A percentile compares a stretch with the other conserved stretches of the same genome.
Evolutionary conservation across 1,284 basidiomycete species (phyloP).

Genomic region (Trichosporon coremiiforme): DNA sequence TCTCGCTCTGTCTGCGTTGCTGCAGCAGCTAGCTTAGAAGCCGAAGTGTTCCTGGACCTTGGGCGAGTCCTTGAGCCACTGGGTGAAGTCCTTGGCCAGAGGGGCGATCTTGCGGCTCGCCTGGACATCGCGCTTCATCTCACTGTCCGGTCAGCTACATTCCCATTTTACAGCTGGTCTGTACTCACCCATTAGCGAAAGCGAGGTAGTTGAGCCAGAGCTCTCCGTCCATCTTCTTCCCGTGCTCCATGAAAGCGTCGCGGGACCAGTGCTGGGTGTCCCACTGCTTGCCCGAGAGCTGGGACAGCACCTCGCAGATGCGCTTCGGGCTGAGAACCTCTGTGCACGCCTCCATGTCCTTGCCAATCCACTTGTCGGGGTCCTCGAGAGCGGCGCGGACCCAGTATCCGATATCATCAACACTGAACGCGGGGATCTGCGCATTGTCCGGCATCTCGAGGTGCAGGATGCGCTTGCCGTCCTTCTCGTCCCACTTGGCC

Average conservation of each 20-base stretch:
- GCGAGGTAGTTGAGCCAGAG: conserved; percentile 34
- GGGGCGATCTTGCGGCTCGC: conserved; percentile 23
- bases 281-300: conserved; percentile 22
- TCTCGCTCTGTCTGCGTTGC: too few species aligned
- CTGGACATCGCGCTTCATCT: conserved; percentile 23
- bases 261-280: conserved; percentile 18
- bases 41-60: conserved; percentile 15
- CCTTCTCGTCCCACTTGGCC: conserved; percentile 20
- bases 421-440: conserved; percentile 34
- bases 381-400: conserved; percentile 39
- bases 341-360: conserved; percentile 27
- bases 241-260: conserved; percentile 24
- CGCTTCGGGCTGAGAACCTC: conserved; percentile 26
- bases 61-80: conserved; percentile 12
- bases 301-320: conserved; percentile 22
- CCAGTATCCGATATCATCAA: conserved; percentile 43
- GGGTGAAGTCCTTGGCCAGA: conserved; percentile 23
- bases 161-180: too few species aligned
- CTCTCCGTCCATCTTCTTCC: conserved; percentile 21
- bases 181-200: conserved; percentile 26
- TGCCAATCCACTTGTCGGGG: conserved; percentile 41
- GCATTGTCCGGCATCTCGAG: conserved; percentile 40
- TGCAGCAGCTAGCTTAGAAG: not conserved
- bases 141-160: conserved; percentile 10
- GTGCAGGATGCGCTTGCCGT: conserved; percentile 25